Base-by-base conservation (phyloP, 345 rosid genomes). In the Arabis alpina region DNA sequence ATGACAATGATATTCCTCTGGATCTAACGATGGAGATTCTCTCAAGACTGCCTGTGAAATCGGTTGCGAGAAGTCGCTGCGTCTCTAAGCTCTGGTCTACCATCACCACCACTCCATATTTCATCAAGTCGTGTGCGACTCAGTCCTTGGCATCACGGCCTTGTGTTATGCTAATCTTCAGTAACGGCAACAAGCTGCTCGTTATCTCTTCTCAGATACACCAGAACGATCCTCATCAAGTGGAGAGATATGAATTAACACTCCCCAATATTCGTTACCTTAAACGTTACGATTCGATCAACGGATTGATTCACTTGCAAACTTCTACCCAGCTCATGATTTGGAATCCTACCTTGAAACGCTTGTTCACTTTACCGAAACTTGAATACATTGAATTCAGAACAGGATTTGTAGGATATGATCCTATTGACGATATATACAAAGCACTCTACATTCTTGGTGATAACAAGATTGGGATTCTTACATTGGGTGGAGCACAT, bases 1-100 rank as follows among this genome's bases (percentile, higher is more conserved):
- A 53, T 53, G 58, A 28, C 30, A 12, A 42, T 12, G 14, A 42
- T 12, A 32, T 62, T 63, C 54, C 54, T 63, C 16, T 16, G 5
- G 54, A 63, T 19, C 25, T 62, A 32, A 62, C 8, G 27, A 12
- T 6, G 39, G 54, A 62, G 30, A 62, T 62, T 9, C 67, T 62
- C 54, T 47, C 32, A 2, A 32, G 16, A 48, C 30, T 63, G 4
- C 68, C 55, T 10, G 15, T 16, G 2, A 48, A 47, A 62, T 62
- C 42, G 2, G 12, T 62, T 16, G 2, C 7, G 43, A 62, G 67
- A 34, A 10, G 5, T 32, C 28, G 54, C 30, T 47, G 8, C 10
- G 25, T 61, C 13, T 60, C 65, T 24, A 42, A 60, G 24, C 51
- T 60, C 3, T 60, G 65, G 51, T 41, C 37, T 4, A 10, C 52